phyloP scores from a whole-genome alignment of 2,329 filamentous ascomycete species.

The Cladosporium velox region DNA sequence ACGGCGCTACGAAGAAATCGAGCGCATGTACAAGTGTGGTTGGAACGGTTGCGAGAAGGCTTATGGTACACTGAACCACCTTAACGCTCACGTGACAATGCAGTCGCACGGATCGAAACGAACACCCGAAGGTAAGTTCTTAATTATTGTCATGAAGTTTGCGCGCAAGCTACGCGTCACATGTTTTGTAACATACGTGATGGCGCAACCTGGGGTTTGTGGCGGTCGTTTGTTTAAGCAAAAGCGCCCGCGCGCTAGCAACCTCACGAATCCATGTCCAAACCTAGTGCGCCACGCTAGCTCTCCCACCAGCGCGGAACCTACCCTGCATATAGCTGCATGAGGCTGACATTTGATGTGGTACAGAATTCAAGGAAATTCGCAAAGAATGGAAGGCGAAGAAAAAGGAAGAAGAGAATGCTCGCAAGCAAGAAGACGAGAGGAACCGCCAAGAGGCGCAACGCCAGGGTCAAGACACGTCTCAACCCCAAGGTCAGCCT shows the following conservation, averaged over 20 bases:
- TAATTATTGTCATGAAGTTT: neutral
- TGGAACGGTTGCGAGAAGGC: conserved; percentile 99
- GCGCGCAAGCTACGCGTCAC: neutral
- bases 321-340: conserved; percentile 27
- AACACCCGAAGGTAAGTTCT: conserved; percentile 85
- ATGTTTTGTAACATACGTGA: neutral
- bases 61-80: conserved; percentile 93
- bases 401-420: conserved; percentile 96
- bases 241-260: conserved; percentile 36
- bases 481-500: conserved; percentile 50
- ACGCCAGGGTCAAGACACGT: conserved; percentile 56
- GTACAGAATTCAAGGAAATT: conserved; percentile 94
- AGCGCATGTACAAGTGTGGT: conserved; percentile 99
- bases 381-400: conserved; percentile 98
- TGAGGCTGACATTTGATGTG: conserved; percentile 40
- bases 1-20: conserved; percentile 94
- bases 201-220: conserved; percentile 25
- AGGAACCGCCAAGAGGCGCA: conserved; percentile 68
- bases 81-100: conserved; percentile 99
- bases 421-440: conserved; percentile 88
- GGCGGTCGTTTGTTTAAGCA: conserved; percentile 29
- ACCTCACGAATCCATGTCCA: conserved; percentile 30
- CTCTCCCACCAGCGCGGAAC: conserved; percentile 28
- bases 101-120: conserved; percentile 93
- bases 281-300: conserved; percentile 37